Conservation (phyloP, 371 early-diverging fungal species). For the Polyrhizophydium stewartii region DNA sequence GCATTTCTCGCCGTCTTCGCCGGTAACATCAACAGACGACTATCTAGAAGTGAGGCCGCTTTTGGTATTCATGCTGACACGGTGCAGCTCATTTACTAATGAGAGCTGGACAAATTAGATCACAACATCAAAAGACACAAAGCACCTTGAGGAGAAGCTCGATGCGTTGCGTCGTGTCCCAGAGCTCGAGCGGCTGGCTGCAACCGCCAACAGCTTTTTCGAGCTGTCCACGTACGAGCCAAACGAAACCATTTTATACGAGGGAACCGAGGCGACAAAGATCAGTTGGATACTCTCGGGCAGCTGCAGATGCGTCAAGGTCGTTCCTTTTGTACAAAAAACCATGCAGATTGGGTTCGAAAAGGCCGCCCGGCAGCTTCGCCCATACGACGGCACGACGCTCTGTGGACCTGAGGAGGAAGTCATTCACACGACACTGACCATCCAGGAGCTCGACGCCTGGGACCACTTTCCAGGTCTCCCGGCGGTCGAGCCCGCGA, state of each 20-base stretch:
- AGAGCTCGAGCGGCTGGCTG: neutral
- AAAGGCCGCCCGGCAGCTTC: slow-evolving; percentile 4
- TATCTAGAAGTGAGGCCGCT: neutral
- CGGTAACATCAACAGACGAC: neutral
- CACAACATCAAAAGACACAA: slow-evolving; percentile 3
- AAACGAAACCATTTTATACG: slow-evolving; percentile 21
- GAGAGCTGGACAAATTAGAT: too few relatives aligned
- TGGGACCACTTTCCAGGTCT: slow-evolving; percentile 30
- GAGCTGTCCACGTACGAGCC: slow-evolving; percentile 16
- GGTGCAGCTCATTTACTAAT: too few relatives aligned
- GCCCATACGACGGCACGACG: slow-evolving; percentile 8
- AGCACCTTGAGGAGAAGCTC: slow-evolving; percentile 2
- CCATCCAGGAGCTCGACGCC: slow-evolving; percentile 18
- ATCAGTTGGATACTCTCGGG: slow-evolving; percentile 25
- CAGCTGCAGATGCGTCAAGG: slow-evolving; percentile 21
- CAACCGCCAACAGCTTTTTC: slow-evolving; percentile 4
- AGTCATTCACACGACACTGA: slow-evolving; percentile 17
- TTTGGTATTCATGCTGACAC: too few relatives aligned
- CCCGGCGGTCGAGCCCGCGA: slow-evolving; percentile 2
- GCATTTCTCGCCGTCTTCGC: too few relatives aligned
- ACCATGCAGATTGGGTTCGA: slow-evolving; percentile 6
- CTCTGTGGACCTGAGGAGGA: slow-evolving; percentile 13
- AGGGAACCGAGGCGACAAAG: slow-evolving; percentile 18
- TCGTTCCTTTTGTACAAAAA: slow-evolving; percentile 24
- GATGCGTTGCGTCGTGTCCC: slow-evolving; percentile 4